Evolutionary conservation across 441 rosid species (phyloP).

Genomic region (Bocquillonia castaneifolia): DNA sequence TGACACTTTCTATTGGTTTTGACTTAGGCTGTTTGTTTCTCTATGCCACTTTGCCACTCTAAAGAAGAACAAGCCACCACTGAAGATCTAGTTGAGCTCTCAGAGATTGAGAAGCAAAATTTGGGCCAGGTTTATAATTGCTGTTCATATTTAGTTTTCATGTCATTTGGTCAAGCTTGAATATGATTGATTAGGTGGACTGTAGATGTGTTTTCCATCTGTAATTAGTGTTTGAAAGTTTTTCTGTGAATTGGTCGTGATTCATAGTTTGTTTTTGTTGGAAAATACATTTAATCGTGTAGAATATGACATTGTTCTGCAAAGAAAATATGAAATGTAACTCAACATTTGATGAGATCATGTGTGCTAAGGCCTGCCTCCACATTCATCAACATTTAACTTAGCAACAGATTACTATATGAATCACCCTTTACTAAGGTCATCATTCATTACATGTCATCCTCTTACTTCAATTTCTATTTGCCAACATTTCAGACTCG

Average conservation of each 20-base stretch:
- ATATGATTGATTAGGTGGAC: background rate
- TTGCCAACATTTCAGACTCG: constrained; percentile 56
- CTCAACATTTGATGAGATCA: constrained; percentile 7
- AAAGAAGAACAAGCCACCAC: constrained; percentile 70
- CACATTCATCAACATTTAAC: background rate
- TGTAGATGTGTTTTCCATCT: background rate
- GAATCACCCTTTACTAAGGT: constrained; percentile 1
- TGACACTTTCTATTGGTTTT: constrained; percentile 23
- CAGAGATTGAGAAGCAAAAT: constrained; percentile 88
- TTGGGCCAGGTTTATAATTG: constrained; percentile 77
- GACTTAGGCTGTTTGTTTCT: constrained; percentile 64
- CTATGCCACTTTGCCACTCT: constrained; percentile 92
- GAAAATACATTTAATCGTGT: background rate
- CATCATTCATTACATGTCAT: too few relatives aligned
- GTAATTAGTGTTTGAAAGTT: constrained; percentile 5
- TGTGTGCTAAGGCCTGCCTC: background rate
- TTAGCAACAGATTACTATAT: background rate
- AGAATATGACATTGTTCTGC: background rate
- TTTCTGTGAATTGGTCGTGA: background rate
- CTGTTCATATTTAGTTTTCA: constrained; percentile 18
- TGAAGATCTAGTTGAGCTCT: constrained; percentile 88
- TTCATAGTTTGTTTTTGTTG: background rate
- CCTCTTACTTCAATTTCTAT: background rate
- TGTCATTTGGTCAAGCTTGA: background rate
- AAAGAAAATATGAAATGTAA: background rate